These are phyloP conservation scores for Kurtzmaniella quercitrusa DNA, from an alignment of 1,139 yeast genomes.

Conservation along the genomic window DNA sequence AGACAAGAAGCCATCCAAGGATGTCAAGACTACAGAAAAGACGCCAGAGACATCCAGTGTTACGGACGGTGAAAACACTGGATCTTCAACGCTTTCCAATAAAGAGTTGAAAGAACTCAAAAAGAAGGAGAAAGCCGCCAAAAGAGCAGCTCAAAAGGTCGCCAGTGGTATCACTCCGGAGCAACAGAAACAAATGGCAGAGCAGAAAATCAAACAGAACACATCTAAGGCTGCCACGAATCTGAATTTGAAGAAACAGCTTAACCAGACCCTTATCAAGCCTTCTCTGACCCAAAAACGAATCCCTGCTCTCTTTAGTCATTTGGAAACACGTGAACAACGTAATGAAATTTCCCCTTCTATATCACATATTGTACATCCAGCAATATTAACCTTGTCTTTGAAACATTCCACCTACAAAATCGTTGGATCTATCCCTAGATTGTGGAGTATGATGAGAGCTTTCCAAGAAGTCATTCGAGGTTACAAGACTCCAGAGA, in stretches of 20 bases:
- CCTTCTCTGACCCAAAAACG: conserved; percentile 34
- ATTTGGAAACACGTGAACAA: conserved; percentile 79
- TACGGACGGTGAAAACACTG: conserved; percentile 4
- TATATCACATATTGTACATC: conserved; percentile 75
- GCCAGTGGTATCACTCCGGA: conserved; percentile 48
- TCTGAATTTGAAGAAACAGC: conserved; percentile 53
- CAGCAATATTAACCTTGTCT: conserved; percentile 74
- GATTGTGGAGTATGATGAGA: conserved; percentile 81
- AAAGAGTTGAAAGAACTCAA: conserved; percentile 85
- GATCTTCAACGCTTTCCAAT: conserved; percentile 47
- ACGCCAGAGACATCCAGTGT: not conserved
- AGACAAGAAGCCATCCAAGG: not conserved
- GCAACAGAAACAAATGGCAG: conserved; percentile 36
- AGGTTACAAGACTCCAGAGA: conserved; percentile 82
- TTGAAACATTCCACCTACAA: conserved; percentile 79
- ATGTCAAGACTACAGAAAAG: not conserved
- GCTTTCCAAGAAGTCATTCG: conserved; percentile 77
- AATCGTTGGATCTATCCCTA: conserved; percentile 83
- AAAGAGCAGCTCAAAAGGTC: conserved; percentile 67
- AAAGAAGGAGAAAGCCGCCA: conserved; percentile 86
- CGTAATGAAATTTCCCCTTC: conserved; percentile 63
- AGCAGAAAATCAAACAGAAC: conserved; percentile 38
- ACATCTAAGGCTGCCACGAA: conserved; percentile 31
- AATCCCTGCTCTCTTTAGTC: conserved; percentile 73
- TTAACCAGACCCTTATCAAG: conserved; percentile 50